These are phyloP conservation scores for Excoecaria agallocha DNA, from an alignment of 345 rosid species.

Conservation along the genomic window DNA sequence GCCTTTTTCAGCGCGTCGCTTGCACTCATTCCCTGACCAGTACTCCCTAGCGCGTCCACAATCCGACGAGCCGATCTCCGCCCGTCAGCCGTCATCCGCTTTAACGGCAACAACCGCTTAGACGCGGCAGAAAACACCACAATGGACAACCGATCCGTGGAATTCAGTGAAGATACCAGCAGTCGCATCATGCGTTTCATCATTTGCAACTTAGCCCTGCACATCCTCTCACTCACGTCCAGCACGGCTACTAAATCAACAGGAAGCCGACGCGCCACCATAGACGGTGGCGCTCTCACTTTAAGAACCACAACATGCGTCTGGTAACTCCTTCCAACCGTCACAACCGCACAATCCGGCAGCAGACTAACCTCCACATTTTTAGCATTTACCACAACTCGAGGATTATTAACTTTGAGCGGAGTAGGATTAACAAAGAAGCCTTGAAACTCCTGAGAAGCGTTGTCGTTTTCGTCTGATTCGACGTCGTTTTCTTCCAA, in stretches of 20 bases:
- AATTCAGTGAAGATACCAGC: constrained; percentile 52
- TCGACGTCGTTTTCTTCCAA: constrained; percentile 65
- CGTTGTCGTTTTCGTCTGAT: constrained; percentile 24
- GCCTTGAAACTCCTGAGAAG: constrained; percentile 47
- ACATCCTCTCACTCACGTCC: constrained; percentile 59
- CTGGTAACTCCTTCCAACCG: constrained; percentile 50
- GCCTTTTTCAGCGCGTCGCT: constrained; percentile 86
- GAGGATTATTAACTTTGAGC: neutral
- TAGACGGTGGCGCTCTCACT: constrained; percentile 55
- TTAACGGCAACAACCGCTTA: constrained; percentile 62
- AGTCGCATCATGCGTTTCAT: constrained; percentile 64
- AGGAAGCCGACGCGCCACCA: constrained; percentile 42
- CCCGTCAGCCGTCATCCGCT: constrained; percentile 69
- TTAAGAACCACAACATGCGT: constrained; percentile 57
- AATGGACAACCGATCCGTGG: constrained; percentile 71
- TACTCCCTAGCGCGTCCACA: constrained; percentile 54
- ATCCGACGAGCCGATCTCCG: constrained; percentile 62
- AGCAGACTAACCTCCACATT: constrained; percentile 47
- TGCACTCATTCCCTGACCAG: constrained; percentile 55
- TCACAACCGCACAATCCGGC: constrained; percentile 68
- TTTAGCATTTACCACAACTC: constrained; percentile 1
- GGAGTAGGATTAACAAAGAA: constrained; percentile 35
- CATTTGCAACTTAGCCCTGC: constrained; percentile 42
- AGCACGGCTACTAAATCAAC: constrained; percentile 68
- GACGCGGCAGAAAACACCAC: constrained; percentile 72